Evolutionary conservation across 2,329 filamentous ascomycete genomes (phyloP), one percentile per base, ranked within the genome.

Genomic region (Sporothrix curviconia): DNA sequence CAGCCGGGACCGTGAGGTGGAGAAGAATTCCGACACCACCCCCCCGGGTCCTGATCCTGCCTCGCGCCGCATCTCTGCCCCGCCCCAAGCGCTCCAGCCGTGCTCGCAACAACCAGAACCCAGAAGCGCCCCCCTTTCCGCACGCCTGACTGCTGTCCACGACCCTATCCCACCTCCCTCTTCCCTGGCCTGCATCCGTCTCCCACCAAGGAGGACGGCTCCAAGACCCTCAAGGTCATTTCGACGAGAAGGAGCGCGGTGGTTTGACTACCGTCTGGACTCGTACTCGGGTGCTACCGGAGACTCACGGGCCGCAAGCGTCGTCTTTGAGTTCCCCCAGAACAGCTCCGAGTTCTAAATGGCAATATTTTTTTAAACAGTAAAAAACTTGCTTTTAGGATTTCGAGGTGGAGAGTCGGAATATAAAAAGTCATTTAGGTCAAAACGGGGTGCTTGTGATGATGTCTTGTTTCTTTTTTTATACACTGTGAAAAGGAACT

Each of bases 21-120:
- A 99, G 89, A 99, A 99, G 99, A 99, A 84, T 99, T 99, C 90
- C 97, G 94, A 66, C 94, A 99, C 85, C 94, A 94, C 80, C 94
- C 99, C n/a, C n/a, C n/a, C n/a, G n/a, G 80, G 94, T 99, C 77
- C 84, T 99, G 77, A 91, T 99, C 86, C 88, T 99, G 71, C 94
- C 70, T 95, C 92, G 74, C 94, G 94, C 85, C 94, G 94, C 79
- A 99, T 99, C 73, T n/a, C 85, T 99, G 64, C 92, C 94, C 76
- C 91, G 92, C 78, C 94, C 94, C 77, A 96, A 96, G 90, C 92
- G 92, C 76, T 96, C 91, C 76, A 90, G 87, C 83, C 92, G 91
- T 82, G 90, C 88, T 68, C 92, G 94, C 84, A 92, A 92, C 81
- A 90, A 83, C 75, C 92, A 94, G 80, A 97, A 86, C 74, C n/a